Base-by-base conservation (phyloP, 441 rosid species). In the Adansonia rubrostipa region DNA sequence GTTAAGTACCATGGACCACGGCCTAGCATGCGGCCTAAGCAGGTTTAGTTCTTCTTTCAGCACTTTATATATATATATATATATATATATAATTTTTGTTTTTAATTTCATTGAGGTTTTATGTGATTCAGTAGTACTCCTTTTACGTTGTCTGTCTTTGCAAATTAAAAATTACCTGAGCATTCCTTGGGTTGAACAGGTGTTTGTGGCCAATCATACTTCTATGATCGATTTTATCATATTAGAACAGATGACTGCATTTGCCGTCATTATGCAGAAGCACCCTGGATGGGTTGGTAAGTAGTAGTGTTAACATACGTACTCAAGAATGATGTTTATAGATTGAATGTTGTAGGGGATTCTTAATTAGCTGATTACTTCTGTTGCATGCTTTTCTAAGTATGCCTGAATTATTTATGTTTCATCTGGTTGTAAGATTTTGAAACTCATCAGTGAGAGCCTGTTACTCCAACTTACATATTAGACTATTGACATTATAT, bases 271-370 rank as follows among this genome's bases (percentile, higher is more conserved):
- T 57, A 94, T 96, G 99, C 99, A 96, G 85, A 96, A 96, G 82
- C 99, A 96, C 88, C 99, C 99, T 85, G 99, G 99, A 78, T 96
- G 99, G 99, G 98, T 94, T 90, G 99, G 99, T 92, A 83, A 88
- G 99, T 86, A 71, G 67, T 78, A 15, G 8, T 75, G 70, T 50
- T 2, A 62, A 15, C 50, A 40, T 51, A 9, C 14, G 9, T 53
- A 53, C 47, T 69, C 19, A 47, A 70, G 33, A 19, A 20, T 19
- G 20, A 71, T 61, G 71, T 73, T 15, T 61, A 42, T 73, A 17
- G 61, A 45, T 45, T 28, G 42, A 69, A 1, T 42, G 53, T 36
- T 74, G 57, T 61, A 17, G n/a, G 20, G 47, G 44, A 42, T 28
- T 11, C 15, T 28, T 24, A 62, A 62, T 24, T 64, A 64, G 45